Evolutionary conservation across 2,329 filamentous ascomycete genomes (phyloP), one percentile per base, ranked within the genome.

Genomic region (Colletotrichum orbiculare): DNA sequence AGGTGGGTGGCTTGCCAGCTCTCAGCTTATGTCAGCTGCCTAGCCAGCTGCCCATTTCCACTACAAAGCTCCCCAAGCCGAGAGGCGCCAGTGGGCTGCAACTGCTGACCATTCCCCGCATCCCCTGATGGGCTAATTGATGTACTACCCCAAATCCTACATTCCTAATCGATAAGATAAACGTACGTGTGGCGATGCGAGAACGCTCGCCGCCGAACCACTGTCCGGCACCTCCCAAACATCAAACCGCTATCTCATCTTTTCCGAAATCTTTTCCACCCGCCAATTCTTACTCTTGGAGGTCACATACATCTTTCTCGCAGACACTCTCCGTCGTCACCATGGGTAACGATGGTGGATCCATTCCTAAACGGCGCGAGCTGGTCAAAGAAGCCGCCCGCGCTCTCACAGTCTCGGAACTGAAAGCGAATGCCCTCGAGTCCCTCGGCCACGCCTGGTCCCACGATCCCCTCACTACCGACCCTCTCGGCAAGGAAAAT

Each of bases 341-440:
- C 43, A 97, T 99, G 96, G 96, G 96, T 76, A 99, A 99, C 81
- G 96, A 99, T 77, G 96, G 96, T 71, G 96, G 96, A 76, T 95
- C 93, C 71, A 99, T 99, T 71, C 96, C 96, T 6, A 98, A 91
- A 68, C 92, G 96, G 38, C 91, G 94, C 74, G 96, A 99, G 79
- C 92, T 99, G 49, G 96, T 99, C 77, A 97, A 97, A 79, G 91
- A 95, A 78, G 93, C 94, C 35, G 93, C 94, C 46, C 91, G 93
- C 72, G 86, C 89, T 55, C 92, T 91, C 25, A 96, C 92, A 39
- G 86, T 93, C 35, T 90, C 92, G 50, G 91, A 98, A 81, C 82
- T 97, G 62, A 98, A 98, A 81, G 94, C 96, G 69, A 91, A 91
- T 8, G 91, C 91, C 69, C 89, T 91, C 74, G 95, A 97, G 77